phyloP scores from a whole-genome alignment of 2,329 filamentous ascomycete genomes.

The Ophiocordyceps robertsii region DNA sequence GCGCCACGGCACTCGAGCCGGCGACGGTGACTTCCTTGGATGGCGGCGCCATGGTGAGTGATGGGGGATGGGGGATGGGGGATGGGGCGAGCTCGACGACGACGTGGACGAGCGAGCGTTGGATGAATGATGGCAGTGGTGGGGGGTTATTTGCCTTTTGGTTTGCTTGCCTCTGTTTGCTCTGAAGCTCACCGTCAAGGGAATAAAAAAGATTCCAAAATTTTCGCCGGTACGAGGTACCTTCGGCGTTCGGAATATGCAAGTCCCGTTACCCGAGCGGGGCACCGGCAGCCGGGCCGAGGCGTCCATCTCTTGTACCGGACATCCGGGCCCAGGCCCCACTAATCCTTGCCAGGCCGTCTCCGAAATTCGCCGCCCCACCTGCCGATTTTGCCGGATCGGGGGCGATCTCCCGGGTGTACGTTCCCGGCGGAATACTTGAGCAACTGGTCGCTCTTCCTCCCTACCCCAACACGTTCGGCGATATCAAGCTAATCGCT shows the following conservation, averaged over 20 bases:
- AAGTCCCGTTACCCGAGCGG: slow-evolving; percentile 11
- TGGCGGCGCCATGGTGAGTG: slow-evolving; percentile 21
- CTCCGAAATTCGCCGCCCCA: too few relatives aligned
- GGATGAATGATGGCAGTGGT: background rate
- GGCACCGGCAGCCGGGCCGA: background rate
- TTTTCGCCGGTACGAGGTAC: slow-evolving; percentile 7
- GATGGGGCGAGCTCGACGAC: slow-evolving; percentile 2
- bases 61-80: slow-evolving; percentile 8
- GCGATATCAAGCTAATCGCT: too few relatives aligned
- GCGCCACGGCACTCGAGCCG: slow-evolving; percentile 16
- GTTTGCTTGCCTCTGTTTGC: too few relatives aligned
- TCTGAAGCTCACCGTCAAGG: background rate
- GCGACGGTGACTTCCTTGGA: slow-evolving; percentile 24
- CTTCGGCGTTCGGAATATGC: slow-evolving; percentile 20
- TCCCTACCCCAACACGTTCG: too few relatives aligned
- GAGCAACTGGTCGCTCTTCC: too few relatives aligned
- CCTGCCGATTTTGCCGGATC: too few relatives aligned
- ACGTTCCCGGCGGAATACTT: too few relatives aligned
- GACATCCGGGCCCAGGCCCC: too few relatives aligned
- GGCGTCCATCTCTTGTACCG: too few relatives aligned
- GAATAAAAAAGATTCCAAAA: slow-evolving; percentile 12
- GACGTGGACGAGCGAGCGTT: background rate
- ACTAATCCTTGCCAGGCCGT: too few relatives aligned
- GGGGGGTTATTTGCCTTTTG: too few relatives aligned
- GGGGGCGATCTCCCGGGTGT: too few relatives aligned